Conservation (phyloP, 805 yeast species). For the Komagataella pseudopastoris region DNA sequence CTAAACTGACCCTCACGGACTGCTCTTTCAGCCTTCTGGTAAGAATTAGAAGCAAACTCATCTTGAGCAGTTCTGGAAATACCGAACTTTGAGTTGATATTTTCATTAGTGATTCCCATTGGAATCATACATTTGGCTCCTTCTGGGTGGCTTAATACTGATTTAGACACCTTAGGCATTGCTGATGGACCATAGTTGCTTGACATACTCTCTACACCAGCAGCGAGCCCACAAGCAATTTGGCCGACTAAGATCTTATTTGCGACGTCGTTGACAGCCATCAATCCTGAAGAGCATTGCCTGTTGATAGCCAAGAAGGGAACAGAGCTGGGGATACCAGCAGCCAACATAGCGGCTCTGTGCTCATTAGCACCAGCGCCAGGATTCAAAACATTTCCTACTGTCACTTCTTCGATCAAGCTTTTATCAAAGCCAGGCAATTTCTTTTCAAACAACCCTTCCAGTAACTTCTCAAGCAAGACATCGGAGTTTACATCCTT, state of each 20-base stretch:
- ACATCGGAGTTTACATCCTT: conserved; percentile 77
- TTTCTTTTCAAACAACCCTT: conserved; percentile 41
- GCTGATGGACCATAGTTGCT: conserved; percentile 74
- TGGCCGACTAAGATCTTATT: conserved; percentile 80
- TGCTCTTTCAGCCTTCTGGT: conserved; percentile 73
- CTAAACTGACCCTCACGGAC: conserved; percentile 59
- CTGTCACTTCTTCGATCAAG: conserved; percentile 70
- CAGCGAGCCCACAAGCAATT: conserved; percentile 82
- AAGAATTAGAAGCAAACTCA: conserved; percentile 78
- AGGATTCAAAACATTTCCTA: conserved; percentile 83
- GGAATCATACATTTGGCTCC: conserved; percentile 75
- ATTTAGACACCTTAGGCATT: conserved; percentile 43
- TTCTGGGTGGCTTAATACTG: conserved; percentile 22
- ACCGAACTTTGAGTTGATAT: conserved; percentile 57
- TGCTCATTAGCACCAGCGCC: conserved; percentile 96
- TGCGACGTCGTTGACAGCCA: conserved; percentile 84
- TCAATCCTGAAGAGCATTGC: conserved; percentile 90
- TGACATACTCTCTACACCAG: conserved; percentile 95
- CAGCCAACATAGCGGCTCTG: conserved; percentile 82
- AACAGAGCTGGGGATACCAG: conserved; percentile 73
- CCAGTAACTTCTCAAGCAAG: conserved; percentile 50
- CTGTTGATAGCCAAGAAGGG: conserved; percentile 82
- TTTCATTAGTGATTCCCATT: conserved; percentile 94
- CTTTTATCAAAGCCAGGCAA: conserved; percentile 33
- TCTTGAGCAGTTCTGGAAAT: conserved; percentile 69